phyloP scores from a whole-genome alignment of 768 basidiomycete species.

The Leccinum aurantiacum region DNA sequence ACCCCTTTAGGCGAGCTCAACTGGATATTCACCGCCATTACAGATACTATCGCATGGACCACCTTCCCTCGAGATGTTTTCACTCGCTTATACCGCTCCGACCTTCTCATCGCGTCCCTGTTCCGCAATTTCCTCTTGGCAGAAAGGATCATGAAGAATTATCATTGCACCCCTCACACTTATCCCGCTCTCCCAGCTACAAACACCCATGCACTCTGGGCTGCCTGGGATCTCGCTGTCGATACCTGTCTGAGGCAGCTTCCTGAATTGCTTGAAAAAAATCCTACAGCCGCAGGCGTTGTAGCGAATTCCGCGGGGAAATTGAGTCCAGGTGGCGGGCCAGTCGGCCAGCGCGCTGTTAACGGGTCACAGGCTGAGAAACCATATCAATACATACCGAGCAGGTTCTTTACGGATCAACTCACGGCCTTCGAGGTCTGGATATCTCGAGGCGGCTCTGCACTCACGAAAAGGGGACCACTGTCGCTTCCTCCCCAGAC shows the following conservation, averaged over 20 bases:
- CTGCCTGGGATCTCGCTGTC: conserved; percentile 96
- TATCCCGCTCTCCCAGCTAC: conserved; percentile 89
- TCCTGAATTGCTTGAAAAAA: conserved; percentile 69
- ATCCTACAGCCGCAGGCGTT: conserved; percentile 22
- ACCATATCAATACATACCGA: conserved; percentile 76
- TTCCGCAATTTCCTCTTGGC: conserved; percentile 98
- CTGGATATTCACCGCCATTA: conserved; percentile 99
- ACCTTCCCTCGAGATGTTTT: conserved; percentile 93
- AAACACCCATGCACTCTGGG: conserved; percentile 97
- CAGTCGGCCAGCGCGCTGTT: conserved; percentile 22
- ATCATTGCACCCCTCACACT: conserved; percentile 95
- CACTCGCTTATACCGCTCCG: conserved; percentile 90
- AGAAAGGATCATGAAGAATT: conserved; percentile 96
- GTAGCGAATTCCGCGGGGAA: conserved; percentile 25
- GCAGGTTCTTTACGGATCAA: conserved; percentile 93
- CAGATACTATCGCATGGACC: conserved; percentile 99
- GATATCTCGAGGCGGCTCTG: conserved; percentile 92
- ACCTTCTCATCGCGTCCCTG: conserved; percentile 91
- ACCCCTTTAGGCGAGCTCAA: conserved; percentile 98
- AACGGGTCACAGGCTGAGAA: conserved; percentile 36
- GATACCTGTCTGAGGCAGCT: conserved; percentile 92
- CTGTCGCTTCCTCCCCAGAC: conserved; percentile 61
- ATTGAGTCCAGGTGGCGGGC: conserved; percentile 9
- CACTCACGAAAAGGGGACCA: conserved; percentile 74
- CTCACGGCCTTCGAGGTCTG: conserved; percentile 97